Conservation (phyloP, 1,284 basidiomycete species). For the Cerrena zonata region DNA sequence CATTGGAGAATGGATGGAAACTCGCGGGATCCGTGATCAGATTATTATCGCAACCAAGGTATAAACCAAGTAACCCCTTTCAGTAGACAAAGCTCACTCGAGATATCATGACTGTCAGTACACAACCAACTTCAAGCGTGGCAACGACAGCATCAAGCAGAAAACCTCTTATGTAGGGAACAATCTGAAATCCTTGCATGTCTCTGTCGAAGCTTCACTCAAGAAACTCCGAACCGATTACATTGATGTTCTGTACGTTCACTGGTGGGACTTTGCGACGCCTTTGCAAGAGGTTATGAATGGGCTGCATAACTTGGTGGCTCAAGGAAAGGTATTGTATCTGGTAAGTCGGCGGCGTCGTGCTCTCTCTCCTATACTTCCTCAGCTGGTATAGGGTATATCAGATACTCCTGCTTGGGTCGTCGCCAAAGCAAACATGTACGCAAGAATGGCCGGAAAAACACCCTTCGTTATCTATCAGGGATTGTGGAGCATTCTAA, state of each 20-base stretch:
- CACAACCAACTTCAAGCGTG: constrained; percentile 11
- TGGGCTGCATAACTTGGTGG: constrained; percentile 39
- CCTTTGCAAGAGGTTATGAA: constrained; percentile 47
- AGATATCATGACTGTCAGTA: too few relatives aligned
- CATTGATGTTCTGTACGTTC: constrained; percentile 47
- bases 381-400: constrained; percentile 18
- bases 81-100: not conserved
- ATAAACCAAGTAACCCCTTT: too few relatives aligned
- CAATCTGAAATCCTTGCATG: constrained; percentile 38
- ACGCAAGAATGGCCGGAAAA: constrained; percentile 41
- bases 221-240: constrained; percentile 54
- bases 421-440: constrained; percentile 45
- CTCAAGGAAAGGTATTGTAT: constrained; percentile 37
- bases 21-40: too few relatives aligned
- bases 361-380: not conserved
- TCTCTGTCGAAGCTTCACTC: constrained; percentile 42
- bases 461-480: constrained; percentile 36
- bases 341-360: constrained; percentile 26
- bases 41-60: too few relatives aligned
- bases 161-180: constrained; percentile 28
- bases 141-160: constrained; percentile 18
- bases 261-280: constrained; percentile 41
- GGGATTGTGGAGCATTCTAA: constrained; percentile 44
- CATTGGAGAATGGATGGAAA: too few relatives aligned
- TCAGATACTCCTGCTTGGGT: constrained; percentile 50